These are phyloP conservation scores for Myrica gale DNA, from an alignment of 306 rosid species.

Conservation along the genomic window DNA sequence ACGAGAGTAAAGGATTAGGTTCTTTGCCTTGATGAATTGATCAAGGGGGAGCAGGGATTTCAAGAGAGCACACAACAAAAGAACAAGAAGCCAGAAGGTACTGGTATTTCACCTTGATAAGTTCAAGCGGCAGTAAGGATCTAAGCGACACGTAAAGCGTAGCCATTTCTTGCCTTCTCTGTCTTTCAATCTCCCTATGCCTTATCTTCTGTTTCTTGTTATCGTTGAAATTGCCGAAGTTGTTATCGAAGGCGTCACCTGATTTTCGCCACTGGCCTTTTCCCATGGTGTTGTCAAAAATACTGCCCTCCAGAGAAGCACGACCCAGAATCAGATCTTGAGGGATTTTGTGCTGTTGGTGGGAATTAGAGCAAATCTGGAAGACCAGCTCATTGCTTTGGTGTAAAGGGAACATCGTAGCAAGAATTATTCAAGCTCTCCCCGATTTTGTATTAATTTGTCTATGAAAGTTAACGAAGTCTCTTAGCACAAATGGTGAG, in stretches of 20 bases:
- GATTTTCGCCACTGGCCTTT: conserved; percentile 18
- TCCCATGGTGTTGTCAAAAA: background rate
- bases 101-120: conserved; percentile 40
- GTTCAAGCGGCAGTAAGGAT: conserved; percentile 52
- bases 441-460: background rate
- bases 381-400: conserved; percentile 63
- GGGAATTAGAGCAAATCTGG: conserved; percentile 47
- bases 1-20: background rate
- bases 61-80: background rate
- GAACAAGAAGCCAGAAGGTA: background rate
- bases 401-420: conserved; percentile 60
- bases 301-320: conserved; percentile 33
- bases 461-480: conserved; percentile 18
- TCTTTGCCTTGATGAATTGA: conserved; percentile 25
- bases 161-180: conserved; percentile 77
- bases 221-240: conserved; percentile 20
- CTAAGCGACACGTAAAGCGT: conserved; percentile 52
- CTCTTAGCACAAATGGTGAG: conserved; percentile 27
- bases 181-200: conserved; percentile 63
- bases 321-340: conserved; percentile 48
- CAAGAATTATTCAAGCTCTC: conserved; percentile 2
- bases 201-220: conserved; percentile 39
- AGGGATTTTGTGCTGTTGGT: conserved; percentile 43
- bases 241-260: conserved; percentile 1
- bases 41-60: conserved; percentile 23